Evolutionary conservation across 192 early-diverging fungal genomes (phyloP).

Genomic region (Helicostylum pulchrum): DNA sequence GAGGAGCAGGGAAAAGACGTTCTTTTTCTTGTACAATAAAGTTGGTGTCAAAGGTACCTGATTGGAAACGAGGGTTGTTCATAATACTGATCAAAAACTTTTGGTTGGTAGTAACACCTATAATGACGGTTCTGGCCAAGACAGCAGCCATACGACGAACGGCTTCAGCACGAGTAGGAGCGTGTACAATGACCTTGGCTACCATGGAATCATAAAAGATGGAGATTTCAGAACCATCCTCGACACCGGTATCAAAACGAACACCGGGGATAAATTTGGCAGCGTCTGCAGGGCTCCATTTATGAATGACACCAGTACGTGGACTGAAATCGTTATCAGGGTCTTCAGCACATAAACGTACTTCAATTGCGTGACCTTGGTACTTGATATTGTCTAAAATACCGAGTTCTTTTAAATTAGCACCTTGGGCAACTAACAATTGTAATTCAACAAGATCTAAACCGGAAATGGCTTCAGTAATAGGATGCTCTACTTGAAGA

Average conservation of each 20-base stretch:
- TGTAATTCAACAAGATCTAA: constrained; percentile 57
- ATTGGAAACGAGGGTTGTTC: constrained; percentile 44
- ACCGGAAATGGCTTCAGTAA: constrained; percentile 55
- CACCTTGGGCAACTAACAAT: constrained; percentile 53
- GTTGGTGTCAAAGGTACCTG: constrained; percentile 47
- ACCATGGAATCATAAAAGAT: constrained; percentile 64
- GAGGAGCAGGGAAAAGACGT: constrained; percentile 8
- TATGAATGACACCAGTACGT: constrained; percentile 46
- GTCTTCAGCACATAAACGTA: constrained; percentile 56
- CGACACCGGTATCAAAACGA: constrained; percentile 52
- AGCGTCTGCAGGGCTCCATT: constrained; percentile 41
- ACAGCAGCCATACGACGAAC: constrained; percentile 42
- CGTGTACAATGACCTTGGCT: constrained; percentile 57
- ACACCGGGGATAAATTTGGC: constrained; percentile 31
- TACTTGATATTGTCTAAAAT: constrained; percentile 55
- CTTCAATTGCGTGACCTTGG: constrained; percentile 56
- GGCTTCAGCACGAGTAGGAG: constrained; percentile 53
- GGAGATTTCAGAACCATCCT: constrained; percentile 49
- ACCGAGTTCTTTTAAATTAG: constrained; percentile 54
- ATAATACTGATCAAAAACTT: constrained; percentile 51
- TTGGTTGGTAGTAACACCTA: constrained; percentile 60
- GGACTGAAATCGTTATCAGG: constrained; percentile 56
- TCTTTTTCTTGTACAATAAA: constrained; percentile 39
- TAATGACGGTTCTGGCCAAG: constrained; percentile 42
- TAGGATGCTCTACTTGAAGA: constrained; percentile 62